Evolutionary conservation across 768 basidiomycete species (phyloP).

Genomic region (Panus rudis): DNA sequence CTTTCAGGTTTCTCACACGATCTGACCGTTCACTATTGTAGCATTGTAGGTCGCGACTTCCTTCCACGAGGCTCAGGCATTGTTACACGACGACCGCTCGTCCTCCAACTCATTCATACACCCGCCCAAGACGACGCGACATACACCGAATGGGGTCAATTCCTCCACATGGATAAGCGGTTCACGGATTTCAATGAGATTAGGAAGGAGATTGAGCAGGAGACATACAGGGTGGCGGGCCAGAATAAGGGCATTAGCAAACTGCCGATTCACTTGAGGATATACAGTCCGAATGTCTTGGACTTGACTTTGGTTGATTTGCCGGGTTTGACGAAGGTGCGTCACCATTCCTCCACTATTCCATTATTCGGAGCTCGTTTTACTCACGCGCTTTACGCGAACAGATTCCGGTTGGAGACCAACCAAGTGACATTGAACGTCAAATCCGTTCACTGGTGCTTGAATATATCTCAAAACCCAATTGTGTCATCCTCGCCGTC

Average conservation of each 20-base stretch:
- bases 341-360: slow-evolving; percentile 14
- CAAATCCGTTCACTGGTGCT: slow-evolving; percentile 93
- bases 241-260: slow-evolving; percentile 99
- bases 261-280: slow-evolving; percentile 89
- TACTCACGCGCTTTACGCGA: neutral
- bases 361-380: neutral
- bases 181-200: slow-evolving; percentile 97
- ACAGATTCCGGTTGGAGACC: slow-evolving; percentile 92
- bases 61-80: slow-evolving; percentile 88
- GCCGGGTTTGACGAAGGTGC: slow-evolving; percentile 91
- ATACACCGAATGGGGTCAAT: slow-evolving; percentile 90
- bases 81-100: slow-evolving; percentile 90
- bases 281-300: slow-evolving; percentile 92
- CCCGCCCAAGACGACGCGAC: slow-evolving; percentile 48
- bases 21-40: neutral
- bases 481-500: slow-evolving; percentile 94
- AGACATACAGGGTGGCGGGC: slow-evolving; percentile 94
- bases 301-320: slow-evolving; percentile 95
- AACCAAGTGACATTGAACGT: slow-evolving; percentile 95
- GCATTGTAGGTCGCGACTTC: slow-evolving; percentile 92
- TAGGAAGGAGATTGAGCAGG: slow-evolving; percentile 93
- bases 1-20: neutral
- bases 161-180: slow-evolving; percentile 91
- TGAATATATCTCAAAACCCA: slow-evolving; percentile 95
- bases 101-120: slow-evolving; percentile 93